Conservation (phyloP, 176 grass and related monocot species). For the Carex myosuroides region DNA sequence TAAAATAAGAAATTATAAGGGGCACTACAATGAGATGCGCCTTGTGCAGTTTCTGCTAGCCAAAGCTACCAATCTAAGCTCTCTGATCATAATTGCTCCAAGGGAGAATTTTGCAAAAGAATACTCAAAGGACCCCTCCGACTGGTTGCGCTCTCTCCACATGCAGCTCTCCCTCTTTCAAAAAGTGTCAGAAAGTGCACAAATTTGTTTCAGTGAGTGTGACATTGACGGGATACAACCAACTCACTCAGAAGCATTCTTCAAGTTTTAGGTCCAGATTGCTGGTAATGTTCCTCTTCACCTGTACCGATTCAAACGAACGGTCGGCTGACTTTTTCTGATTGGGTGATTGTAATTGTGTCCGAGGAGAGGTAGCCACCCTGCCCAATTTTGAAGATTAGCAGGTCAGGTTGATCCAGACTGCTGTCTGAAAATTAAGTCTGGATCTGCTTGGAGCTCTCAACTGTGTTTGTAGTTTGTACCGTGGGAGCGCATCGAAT, state of each 20-base stretch:
- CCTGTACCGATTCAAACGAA: not conserved
- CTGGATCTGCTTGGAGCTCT: not conserved
- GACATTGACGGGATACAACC: slow-evolving; percentile 39
- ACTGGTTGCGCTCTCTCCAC: slow-evolving; percentile 29
- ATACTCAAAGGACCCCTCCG: slow-evolving; percentile 28
- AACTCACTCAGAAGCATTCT: slow-evolving; percentile 66
- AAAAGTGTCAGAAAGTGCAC: slow-evolving; percentile 47
- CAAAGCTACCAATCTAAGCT: slow-evolving; percentile 39
- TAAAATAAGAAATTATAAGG: slow-evolving; percentile 87
- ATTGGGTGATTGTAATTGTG: not conserved
- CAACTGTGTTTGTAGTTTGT: not conserved
- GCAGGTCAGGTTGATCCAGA: not conserved
- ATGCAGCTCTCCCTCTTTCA: slow-evolving; percentile 30
- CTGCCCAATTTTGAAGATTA: not conserved
- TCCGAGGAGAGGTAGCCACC: not conserved
- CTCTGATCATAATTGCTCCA: slow-evolving; percentile 45
- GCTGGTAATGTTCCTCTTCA: not conserved
- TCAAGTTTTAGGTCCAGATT: slow-evolving; percentile 53
- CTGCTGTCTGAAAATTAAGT: not conserved
- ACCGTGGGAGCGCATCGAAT: not conserved
- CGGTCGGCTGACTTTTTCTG: not conserved
- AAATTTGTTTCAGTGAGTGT: slow-evolving; percentile 46
- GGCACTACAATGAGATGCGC: slow-evolving; percentile 60
- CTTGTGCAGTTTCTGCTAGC: slow-evolving; percentile 66
- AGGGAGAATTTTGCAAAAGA: slow-evolving; percentile 45